These are phyloP conservation scores for Ulota crispa DNA, from an alignment of 225 moss, liverwort and hornwort genomes.

Conservation along the genomic window DNA sequence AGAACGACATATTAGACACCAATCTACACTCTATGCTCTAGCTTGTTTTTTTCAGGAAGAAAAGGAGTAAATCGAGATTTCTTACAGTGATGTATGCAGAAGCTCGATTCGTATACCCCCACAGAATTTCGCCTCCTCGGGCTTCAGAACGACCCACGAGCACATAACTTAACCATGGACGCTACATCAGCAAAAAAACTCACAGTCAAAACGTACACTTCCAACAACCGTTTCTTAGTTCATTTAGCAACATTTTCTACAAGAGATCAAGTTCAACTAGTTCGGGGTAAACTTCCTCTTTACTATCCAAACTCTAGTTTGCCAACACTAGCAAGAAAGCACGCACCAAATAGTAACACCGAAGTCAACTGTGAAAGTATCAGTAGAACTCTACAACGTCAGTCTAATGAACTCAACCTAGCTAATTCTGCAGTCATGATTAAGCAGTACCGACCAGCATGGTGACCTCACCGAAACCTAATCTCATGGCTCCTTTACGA, in stretches of 20 bases:
- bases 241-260: background rate
- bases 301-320: constrained; percentile 9
- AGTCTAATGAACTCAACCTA: background rate
- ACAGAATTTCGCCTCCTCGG: background rate
- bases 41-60: background rate
- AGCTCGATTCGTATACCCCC: background rate
- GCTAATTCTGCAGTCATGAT: background rate
- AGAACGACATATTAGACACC: background rate
- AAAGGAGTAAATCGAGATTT: background rate
- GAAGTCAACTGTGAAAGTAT: constrained; percentile 24
- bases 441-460: constrained; percentile 3
- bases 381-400: background rate
- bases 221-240: constrained; percentile 3
- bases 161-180: background rate
- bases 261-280: constrained; percentile 18
- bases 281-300: background rate
- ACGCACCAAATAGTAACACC: constrained; percentile 21
- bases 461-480: background rate
- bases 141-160: background rate
- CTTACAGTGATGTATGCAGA: background rate
- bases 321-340: constrained; percentile 22
- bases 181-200: constrained; percentile 18
- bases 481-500: constrained; percentile 18
- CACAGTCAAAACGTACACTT: constrained; percentile 11
- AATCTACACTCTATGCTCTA: background rate